Conservation (phyloP, 108 stramenopile species). For the Schizochytrium sp. region DNA sequence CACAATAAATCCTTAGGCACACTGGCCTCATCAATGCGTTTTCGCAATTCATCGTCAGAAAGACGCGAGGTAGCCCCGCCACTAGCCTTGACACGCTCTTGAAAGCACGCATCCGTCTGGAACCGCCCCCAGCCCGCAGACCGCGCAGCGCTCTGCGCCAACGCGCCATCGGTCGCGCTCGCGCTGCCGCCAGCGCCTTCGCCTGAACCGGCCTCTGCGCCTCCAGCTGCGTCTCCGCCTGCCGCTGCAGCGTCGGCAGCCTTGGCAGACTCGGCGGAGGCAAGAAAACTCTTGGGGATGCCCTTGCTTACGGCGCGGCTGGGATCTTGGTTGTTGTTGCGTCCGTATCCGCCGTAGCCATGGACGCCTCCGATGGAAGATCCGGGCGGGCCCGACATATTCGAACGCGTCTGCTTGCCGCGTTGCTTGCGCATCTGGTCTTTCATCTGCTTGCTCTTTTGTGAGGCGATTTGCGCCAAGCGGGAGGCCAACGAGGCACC, state of each 20-base stretch:
- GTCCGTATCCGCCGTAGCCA: neutral
- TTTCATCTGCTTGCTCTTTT: neutral
- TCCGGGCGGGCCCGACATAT: neutral
- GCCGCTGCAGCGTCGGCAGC: neutral
- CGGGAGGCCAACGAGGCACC: neutral
- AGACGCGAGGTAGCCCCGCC: neutral
- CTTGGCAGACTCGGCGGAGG: neutral
- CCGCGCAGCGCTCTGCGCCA: neutral
- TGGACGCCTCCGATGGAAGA: neutral
- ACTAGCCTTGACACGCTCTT: neutral
- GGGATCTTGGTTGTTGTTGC: neutral
- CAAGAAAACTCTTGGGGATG: neutral
- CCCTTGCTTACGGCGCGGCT: neutral
- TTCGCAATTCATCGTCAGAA: neutral
- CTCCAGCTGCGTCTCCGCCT: neutral
- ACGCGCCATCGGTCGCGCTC: neutral
- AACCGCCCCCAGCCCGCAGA: neutral
- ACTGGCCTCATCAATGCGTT: neutral
- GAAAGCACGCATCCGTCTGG: neutral
- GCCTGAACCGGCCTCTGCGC: neutral
- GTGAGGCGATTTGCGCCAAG: neutral
- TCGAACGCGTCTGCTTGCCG: neutral
- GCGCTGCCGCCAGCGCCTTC: neutral
- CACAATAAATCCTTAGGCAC: neutral
- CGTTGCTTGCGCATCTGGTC: neutral